Base-by-base conservation (phyloP, 2,329 filamentous ascomycete genomes). In the Penicillium sp. region DNA sequence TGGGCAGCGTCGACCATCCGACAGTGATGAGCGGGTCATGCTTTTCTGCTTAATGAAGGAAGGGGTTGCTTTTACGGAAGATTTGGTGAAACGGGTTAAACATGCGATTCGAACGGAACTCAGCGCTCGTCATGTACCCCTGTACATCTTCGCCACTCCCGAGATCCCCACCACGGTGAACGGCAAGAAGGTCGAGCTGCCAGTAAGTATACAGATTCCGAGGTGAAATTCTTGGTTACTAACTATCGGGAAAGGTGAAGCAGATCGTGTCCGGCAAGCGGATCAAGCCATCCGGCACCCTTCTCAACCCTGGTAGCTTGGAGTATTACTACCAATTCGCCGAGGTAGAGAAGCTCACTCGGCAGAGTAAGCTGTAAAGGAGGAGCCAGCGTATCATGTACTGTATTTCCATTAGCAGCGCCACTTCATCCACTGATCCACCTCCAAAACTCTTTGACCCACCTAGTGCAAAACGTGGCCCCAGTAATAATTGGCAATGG, bases 101-200 rank as follows among this genome's bases (percentile, higher is more conserved):
- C 75, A 76, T 9, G 83, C 82, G 15, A 90, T 94, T 67, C 80
- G 79, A 9, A 79, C 75, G 58, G 87, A 89, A 64, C 74, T 87
- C 67, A 89, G 86, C 25, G 85, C 86, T 70, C 78, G 89, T 51
- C 90, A 93, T 74, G 87, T 93, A n/a, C 90, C 90, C 2, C 85
- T 79, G 69, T 90, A 86, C 67, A 81, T 93, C 18, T 92, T 93
- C 68, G 86, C 91, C 74, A 90, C 89, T 9, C 86, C 86, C 14
- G 90, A 90, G 63, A 91, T 94, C 67, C 90, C 90, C 41, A 89
- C 86, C 0, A 94, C 90, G 0, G 85, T 94, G 58, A 94, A 93
- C 69, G 74, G 90, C 49, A 94, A 94, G 72, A 93, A 94, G 73
- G 89, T 94, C 5, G 90, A 94, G 71, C 66, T 94, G 49, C 89